phyloP scores from a whole-genome alignment of 2,329 filamentous ascomycete species.

The Neoascochyta sp. region DNA sequence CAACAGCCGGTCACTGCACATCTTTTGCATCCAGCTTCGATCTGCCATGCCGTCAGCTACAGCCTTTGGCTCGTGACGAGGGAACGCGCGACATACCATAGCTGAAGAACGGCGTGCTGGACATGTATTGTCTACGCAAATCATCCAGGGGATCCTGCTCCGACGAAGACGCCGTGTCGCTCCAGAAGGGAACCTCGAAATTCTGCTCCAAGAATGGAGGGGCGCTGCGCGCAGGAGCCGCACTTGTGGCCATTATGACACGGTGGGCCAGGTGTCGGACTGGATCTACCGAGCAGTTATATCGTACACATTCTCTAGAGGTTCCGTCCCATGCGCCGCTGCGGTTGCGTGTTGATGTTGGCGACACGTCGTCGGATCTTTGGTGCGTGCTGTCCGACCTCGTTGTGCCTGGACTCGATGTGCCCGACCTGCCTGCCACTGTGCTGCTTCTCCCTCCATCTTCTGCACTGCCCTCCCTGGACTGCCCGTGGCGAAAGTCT shows the following conservation, averaged over 20 bases:
- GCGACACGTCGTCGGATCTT: too few relatives aligned
- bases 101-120: constrained; percentile 16
- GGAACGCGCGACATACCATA: constrained; percentile 12
- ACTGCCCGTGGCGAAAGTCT: too few relatives aligned
- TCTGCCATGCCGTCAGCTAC: constrained; percentile 13
- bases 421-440: constrained; percentile 10
- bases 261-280: constrained; percentile 21
- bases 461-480: too few relatives aligned
- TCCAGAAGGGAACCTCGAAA: constrained; percentile 26
- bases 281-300: too few relatives aligned
- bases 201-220: constrained; percentile 18
- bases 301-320: too few relatives aligned
- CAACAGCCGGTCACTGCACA: constrained; percentile 28
- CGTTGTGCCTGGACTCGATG: constrained; percentile 20
- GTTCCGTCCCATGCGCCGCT: too few relatives aligned
- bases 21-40: constrained; percentile 23
- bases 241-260: constrained; percentile 22
- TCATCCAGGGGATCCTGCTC: constrained; percentile 18
- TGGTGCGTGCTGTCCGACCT: constrained; percentile 10
- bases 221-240: constrained; percentile 18
- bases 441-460: constrained; percentile 12
- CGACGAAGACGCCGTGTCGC: too few relatives aligned
- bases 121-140: constrained; percentile 24
- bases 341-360: too few relatives aligned
- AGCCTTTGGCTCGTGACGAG: too few relatives aligned